Base-by-base conservation (phyloP, 2,329 filamentous ascomycete genomes). In the Annulohypoxylon truncatum region DNA sequence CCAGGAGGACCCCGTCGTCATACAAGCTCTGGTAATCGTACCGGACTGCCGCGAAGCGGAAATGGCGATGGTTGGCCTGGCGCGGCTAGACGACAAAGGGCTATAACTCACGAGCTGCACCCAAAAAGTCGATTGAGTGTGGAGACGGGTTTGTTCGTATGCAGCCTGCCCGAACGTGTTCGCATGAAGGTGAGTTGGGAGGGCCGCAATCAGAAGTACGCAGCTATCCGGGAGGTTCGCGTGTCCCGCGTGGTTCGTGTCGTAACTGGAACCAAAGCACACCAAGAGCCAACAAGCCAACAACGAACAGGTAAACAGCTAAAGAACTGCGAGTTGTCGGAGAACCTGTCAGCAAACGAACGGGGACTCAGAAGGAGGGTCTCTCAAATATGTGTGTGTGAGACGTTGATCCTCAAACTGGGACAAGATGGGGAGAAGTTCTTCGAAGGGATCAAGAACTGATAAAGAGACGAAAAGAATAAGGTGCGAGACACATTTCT, bases 101-200 rank as follows among this genome's bases (percentile, higher is more conserved):
- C 29, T 58, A 60, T 52, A 53, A 72, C 71, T 66, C 72, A 72
- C 67, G 62, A 48, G 56, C 50, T 59, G 48, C 66, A 61, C 56
- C 54, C 63, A 53, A 60, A 63, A 61, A 61, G n/a, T 74, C 59
- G 65, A 67, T 67, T 67, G 66, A 71, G 55, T 69, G 73, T 77
- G 78, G 77, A 75, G 74, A 75, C 73, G 61, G 73, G 74, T 74
- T 76, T 73, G 76, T 77, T 78, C 74, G 77, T 76, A 80, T 82
- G 81, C 79, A 79, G 77, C 75, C 77, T 79, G 74, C 80, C 80
- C 76, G 79, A 81, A 81, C 79, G 78, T 81, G 80, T 82, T 82
- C 79, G 79, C 79, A 81, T 79, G 74, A 74, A 73, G 70, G 67
- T 71, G 71, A 73, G 74, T 77, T 77, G 74, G 74, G 68, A 67